Conservation (phyloP, 305 asterid species). For the Fraxinus nigra region DNA sequence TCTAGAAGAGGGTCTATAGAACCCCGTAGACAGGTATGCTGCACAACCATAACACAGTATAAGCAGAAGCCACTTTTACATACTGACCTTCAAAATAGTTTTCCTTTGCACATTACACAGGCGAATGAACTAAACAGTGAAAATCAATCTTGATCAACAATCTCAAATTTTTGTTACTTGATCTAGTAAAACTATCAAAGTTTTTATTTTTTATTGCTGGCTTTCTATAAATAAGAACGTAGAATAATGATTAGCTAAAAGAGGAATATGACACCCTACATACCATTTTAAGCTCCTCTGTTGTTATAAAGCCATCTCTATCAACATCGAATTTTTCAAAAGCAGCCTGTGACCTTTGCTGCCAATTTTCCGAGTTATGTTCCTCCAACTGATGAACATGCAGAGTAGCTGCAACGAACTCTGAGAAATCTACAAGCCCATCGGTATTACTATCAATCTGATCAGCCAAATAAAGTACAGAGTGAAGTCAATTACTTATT, state of each 20-base stretch:
- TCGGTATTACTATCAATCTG: constrained; percentile 97
- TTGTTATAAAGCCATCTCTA: constrained; percentile 84
- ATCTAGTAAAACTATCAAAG: neutral
- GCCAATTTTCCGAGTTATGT: constrained; percentile 84
- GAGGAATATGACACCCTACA: constrained; percentile 15
- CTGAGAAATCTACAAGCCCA: constrained; percentile 93
- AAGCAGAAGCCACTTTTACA: neutral
- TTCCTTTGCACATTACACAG: neutral
- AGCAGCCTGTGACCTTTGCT: constrained; percentile 73
- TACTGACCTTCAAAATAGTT: neutral
- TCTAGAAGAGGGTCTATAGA: constrained; percentile 84
- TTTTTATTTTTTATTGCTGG: neutral
- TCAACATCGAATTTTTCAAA: constrained; percentile 91
- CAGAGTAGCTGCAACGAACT: constrained; percentile 92
- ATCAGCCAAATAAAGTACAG: constrained; percentile 19
- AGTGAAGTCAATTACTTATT: neutral
- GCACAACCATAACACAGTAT: constrained; percentile 22
- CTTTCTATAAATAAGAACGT: neutral
- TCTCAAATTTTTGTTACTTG: neutral
- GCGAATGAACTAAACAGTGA: neutral
- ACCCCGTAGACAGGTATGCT: constrained; percentile 81
- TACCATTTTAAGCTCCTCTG: constrained; percentile 91
- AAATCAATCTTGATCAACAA: neutral
- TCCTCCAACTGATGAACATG: constrained; percentile 95
- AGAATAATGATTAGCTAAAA: neutral